Base-by-base conservation (phyloP, 2,329 filamentous ascomycete genomes). In the Epichloe gansuensis region DNA sequence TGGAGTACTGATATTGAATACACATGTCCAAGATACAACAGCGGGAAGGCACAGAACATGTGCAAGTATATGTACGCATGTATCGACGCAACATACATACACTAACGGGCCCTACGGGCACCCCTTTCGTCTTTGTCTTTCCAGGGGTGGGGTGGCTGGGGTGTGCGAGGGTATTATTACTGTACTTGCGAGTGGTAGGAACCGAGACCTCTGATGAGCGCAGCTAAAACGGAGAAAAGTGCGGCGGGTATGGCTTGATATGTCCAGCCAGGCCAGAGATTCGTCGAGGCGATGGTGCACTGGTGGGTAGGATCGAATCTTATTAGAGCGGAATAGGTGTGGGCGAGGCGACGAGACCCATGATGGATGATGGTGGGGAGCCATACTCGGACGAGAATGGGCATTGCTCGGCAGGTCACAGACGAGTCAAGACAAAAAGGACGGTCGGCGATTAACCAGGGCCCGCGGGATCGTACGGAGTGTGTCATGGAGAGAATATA, bases 271-370 rank as follows among this genome's bases (percentile, higher is more conserved):
- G 46, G 44, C 39, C 51, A 48, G 31, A 51, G 41, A 51, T 50
- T 53, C 48, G 48, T 45, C 35, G 41, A 53, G n/a, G 23, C 39
- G 11, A 25, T 38, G 53, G 53, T 57, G 54, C 9, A 31, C 31
- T 39, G 37, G 37, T 31, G 37, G 51, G 57, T 54, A 43, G 55
- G 50, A 56, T 58, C 51, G 54, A 57, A 52, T 52, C 54, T 55
- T 43, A 31, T 21, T 21, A 46, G 51, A 57, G 53, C 39, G 50
- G 53, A 28, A 54, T 34, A 45, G 48, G 25, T 51, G 52, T 52
- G 41, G 31, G 43, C 47, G 41, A 48, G 41, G 38, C 50, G 31
- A 50, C 25, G 45, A 50, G 45, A 43, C 25, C 45, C 43, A 28
- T 48, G 47, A 52, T 43, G 52, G 46, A 39, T 41, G 23, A 43